These are phyloP conservation scores for Epithemia pelagica DNA, from an alignment of 108 stramenopile genomes.

Conservation along the genomic window DNA sequence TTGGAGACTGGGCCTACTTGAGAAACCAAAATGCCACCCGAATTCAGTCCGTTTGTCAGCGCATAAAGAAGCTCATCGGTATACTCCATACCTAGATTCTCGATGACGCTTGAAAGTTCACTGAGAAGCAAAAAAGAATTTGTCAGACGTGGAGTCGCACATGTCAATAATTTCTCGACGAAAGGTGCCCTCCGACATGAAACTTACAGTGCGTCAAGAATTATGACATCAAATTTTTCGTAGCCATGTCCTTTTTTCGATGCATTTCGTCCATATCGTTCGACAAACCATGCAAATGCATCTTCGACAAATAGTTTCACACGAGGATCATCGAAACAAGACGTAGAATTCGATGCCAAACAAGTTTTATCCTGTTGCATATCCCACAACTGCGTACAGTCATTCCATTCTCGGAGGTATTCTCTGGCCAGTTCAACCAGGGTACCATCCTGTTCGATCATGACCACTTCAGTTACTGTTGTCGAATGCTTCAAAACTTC, in stretches of 20 bases:
- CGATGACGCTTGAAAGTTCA: not conserved
- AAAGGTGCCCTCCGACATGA: too few relatives aligned
- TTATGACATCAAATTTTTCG: slow-evolving; percentile 57
- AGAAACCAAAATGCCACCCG: slow-evolving; percentile 48
- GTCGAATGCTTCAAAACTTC: slow-evolving; percentile 86
- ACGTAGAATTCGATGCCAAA: slow-evolving; percentile 10
- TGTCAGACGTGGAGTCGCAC: too few relatives aligned
- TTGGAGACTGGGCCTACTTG: slow-evolving; percentile 35
- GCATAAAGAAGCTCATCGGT: slow-evolving; percentile 9
- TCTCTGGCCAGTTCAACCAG: slow-evolving; percentile 49
- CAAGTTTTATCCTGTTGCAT: not conserved
- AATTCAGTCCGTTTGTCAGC: not conserved
- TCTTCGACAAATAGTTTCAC: slow-evolving; percentile 47
- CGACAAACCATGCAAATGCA: slow-evolving; percentile 67
- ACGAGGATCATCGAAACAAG: slow-evolving; percentile 70
- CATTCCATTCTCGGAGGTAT: slow-evolving; percentile 64
- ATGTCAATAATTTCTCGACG: too few relatives aligned
- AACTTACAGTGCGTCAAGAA: slow-evolving; percentile 73
- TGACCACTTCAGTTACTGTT: slow-evolving; percentile 49
- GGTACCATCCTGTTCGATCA: slow-evolving; percentile 74
- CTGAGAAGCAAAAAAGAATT: not conserved
- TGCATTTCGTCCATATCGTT: slow-evolving; percentile 23
- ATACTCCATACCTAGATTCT: not conserved
- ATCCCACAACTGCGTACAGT: slow-evolving; percentile 43
- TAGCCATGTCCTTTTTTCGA: slow-evolving; percentile 10